Percentiles rank a stretch among this genome's conserved stretches.
Evolutionary conservation across 1,139 yeast genomes (phyloP).

Genomic region (Geotrichum reessii): DNA sequence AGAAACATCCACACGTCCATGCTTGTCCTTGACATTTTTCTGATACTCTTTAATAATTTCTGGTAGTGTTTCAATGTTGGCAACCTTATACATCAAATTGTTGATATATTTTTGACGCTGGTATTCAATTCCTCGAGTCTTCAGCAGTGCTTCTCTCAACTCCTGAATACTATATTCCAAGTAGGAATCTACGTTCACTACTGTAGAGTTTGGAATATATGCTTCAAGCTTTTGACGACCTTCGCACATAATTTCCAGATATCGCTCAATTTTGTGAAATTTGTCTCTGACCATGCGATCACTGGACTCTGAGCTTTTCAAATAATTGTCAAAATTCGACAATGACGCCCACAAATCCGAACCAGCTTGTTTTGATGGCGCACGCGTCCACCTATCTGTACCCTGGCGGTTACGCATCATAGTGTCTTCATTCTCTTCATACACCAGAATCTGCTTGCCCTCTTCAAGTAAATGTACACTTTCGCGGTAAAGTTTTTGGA

Average conservation of each 20-base stretch:
- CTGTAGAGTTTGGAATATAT: conserved; percentile 48
- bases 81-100: conserved; percentile 29
- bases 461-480: conserved; percentile 42
- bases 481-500: conserved; percentile 42
- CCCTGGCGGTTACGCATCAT: conserved; percentile 47
- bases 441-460: conserved; percentile 44
- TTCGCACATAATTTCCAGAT: conserved; percentile 44
- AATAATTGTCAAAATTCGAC: conserved; percentile 44
- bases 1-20: conserved; percentile 29
- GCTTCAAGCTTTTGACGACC: conserved; percentile 41
- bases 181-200: conserved; percentile 41
- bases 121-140: conserved; percentile 28
- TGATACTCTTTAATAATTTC: conserved; percentile 23
- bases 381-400: conserved; percentile 43
- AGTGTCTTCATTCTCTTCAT: conserved; percentile 55
- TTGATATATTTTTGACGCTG: conserved; percentile 28
- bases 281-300: conserved; percentile 49
- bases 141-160: conserved; percentile 41
- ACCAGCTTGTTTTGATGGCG: conserved; percentile 27
- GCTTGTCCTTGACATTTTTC: conserved; percentile 16
- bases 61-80: conserved; percentile 31
- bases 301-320: conserved; percentile 56
- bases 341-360: conserved; percentile 39
- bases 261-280: conserved; percentile 42
- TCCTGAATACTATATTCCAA: conserved; percentile 40